Percentiles rank a stretch among this genome's conserved stretches.
Evolutionary conservation across 169 alveolate species (phyloP).

Genomic region (Theileria luwenshuni): DNA sequence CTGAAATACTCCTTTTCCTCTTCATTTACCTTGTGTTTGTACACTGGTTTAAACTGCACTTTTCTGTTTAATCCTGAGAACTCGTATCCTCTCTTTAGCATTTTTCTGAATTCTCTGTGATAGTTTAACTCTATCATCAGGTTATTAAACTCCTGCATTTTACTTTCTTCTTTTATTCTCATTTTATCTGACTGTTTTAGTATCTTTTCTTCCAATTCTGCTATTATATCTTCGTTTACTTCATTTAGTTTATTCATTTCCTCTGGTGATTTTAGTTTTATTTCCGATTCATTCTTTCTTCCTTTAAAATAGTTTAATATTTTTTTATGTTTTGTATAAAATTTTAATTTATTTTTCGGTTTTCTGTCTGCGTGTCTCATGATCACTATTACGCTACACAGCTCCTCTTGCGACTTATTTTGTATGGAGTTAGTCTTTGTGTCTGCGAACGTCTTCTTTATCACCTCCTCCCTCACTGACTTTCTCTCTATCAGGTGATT

Average conservation of each 20-base stretch:
- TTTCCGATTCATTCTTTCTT: conserved; percentile 74
- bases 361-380: conserved; percentile 98
- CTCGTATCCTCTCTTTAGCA: conserved; percentile 90
- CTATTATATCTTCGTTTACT: conserved; percentile 68
- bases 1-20: conserved; percentile 52
- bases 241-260: conserved; percentile 81
- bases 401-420: conserved; percentile 83
- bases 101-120: conserved; percentile 81
- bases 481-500: conserved; percentile 69
- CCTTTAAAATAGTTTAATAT: conserved; percentile 80
- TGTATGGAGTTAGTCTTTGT: conserved; percentile 28
- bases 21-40: conserved; percentile 69
- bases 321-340: conserved; percentile 81
- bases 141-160: neutral
- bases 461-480: conserved; percentile 61
- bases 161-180: neutral
- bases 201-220: conserved; percentile 58
- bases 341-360: conserved; percentile 96
- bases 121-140: conserved; percentile 56
- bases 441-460: conserved; percentile 70
- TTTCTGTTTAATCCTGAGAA: conserved; percentile 95
- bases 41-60: conserved; percentile 82
- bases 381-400: conserved; percentile 93
- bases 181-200: neutral
- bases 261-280: conserved; percentile 91